phyloP scores from a whole-genome alignment of 2,329 filamentous ascomycete species.

The Cladorrhinum sp. region DNA sequence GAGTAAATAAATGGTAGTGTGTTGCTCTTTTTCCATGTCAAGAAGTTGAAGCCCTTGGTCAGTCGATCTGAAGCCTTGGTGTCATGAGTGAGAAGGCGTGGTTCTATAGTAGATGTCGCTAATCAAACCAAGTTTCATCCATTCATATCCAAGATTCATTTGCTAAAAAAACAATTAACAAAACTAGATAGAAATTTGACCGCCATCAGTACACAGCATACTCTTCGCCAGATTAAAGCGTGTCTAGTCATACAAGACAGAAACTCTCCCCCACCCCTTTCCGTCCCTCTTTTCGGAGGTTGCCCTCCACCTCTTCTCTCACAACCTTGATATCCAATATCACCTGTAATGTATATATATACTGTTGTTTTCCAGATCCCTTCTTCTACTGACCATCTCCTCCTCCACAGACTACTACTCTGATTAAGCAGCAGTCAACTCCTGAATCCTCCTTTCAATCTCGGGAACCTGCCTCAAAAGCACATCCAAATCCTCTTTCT shows the following conservation, averaged over 20 bases:
- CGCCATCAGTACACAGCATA: neutral
- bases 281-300: neutral
- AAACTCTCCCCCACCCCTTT: neutral
- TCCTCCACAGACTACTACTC: no score
- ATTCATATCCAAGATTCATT: neutral
- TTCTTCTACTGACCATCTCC: neutral
- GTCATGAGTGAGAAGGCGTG: no score
- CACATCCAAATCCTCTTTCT: conserved; percentile 90
- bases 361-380: neutral
- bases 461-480: conserved; percentile 83
- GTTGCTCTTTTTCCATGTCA: no score
- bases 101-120: no score
- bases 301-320: neutral
- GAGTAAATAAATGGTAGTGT: no score
- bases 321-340: neutral
- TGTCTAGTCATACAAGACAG: neutral
- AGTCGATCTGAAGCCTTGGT: no score
- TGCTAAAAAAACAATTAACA: neutral
- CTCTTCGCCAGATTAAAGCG: neutral
- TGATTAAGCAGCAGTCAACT: conserved; percentile 61
- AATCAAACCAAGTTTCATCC: no score
- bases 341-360: neutral
- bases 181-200: neutral
- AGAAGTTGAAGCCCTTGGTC: no score
- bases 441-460: conserved; percentile 77